Conservation (phyloP, 2,329 filamentous ascomycete species). For the Talaromyces albobiverticillius region DNA sequence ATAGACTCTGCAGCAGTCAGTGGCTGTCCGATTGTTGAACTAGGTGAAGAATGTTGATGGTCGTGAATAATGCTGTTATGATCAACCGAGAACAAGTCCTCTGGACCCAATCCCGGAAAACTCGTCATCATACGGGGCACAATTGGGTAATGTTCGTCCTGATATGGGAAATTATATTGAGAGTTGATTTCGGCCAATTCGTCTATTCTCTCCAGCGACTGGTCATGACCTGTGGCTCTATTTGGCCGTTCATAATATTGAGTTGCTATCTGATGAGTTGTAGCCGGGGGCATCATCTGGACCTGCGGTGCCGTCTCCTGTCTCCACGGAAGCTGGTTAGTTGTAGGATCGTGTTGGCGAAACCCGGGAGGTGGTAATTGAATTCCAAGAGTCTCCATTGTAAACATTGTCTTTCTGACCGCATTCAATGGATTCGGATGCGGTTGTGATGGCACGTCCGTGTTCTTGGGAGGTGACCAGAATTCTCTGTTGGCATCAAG, state of each 20-base stretch:
- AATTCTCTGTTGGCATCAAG: neutral
- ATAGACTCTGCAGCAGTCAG: no score
- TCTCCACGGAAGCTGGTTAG: neutral
- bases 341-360: neutral
- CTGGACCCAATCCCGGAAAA: neutral
- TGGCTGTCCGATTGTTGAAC: neutral
- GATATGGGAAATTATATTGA: neutral
- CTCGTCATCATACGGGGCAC: neutral
- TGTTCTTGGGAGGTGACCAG: neutral
- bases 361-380: slow-evolving; percentile 11
- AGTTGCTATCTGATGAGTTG: neutral
- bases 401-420: slow-evolving; percentile 24
- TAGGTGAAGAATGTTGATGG: neutral
- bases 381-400: slow-evolving; percentile 15
- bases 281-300: neutral
- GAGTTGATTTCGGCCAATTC: neutral
- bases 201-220: no score
- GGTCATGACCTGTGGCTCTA: no score
- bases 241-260: neutral
- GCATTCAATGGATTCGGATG: slow-evolving; percentile 25
- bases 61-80: neutral
- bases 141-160: neutral
- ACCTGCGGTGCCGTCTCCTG: neutral
- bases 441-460: neutral
- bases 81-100: neutral